Base-by-base conservation (phyloP, 1,139 yeast species). In the Suzukiozyma palmioleophila region DNA sequence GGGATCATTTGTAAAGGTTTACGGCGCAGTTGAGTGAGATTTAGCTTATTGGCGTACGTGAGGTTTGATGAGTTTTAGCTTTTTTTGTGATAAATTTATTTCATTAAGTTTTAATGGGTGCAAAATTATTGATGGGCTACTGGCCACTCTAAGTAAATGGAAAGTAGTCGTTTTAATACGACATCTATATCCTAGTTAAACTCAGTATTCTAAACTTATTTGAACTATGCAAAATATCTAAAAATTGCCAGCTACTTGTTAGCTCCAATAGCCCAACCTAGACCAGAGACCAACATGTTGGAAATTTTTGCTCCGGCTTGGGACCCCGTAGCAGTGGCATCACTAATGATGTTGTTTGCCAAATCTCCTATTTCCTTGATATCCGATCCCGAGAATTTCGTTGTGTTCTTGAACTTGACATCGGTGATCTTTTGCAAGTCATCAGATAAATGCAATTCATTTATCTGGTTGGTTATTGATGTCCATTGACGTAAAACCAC, bases 201-300 rank as follows among this genome's bases (percentile, higher is more conserved):
- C n/a, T n/a, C n/a, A n/a, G n/a, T n/a, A n/a, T n/a, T n/a, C n/a
- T n/a, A n/a, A n/a, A n/a, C n/a, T n/a, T n/a, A n/a, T n/a, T n/a
- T n/a, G n/a, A 18, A 18, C 22, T 7, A 7, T 18, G 22, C 22
- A 18, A 5, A 18, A 4, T 18, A 18, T 18, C 22, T 18, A 7
- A 5, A 18, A 18, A 18, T 5, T 7, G 7, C 7, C 22, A 18
- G 22, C 37, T 44, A 36, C 37, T 48, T 46, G 37, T 64, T 69
- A 3, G 84, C 84, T 4, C 84, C 84, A 45, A 79, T 76, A 1
- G 84, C 84, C 84, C 84, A 79, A 2, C 84, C 84, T 35, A 79
- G 58, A 1, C 84, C 84, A 28, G 77, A 68, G 1, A 75, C 81
- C 40, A 79, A 62, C 43, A 79, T 54, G 44, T 69, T 74, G 5